Evolutionary conservation across 495 filamentous ascomycete genomes (phyloP).

Genomic region (Hypoxylon trugodes): DNA sequence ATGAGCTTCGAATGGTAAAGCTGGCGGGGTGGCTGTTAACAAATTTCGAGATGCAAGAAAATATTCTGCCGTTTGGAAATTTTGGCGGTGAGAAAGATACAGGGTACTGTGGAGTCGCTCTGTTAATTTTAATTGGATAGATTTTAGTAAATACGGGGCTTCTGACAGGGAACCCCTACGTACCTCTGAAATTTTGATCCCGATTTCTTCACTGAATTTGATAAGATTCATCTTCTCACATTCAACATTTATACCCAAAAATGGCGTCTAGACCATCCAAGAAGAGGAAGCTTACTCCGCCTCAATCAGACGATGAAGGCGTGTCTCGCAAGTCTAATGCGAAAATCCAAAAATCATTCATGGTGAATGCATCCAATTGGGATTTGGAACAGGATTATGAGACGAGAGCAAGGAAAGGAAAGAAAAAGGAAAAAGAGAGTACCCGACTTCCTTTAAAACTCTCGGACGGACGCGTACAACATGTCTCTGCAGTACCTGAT

Average conservation of each 20-base stretch:
- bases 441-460: conserved; percentile 87
- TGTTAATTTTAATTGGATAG: conserved; percentile 27
- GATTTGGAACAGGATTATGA: conserved; percentile 94
- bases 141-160: neutral
- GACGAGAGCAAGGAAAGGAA: conserved; percentile 73
- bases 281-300: conserved; percentile 55
- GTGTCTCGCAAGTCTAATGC: conserved; percentile 32
- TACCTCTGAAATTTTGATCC: conserved; percentile 36
- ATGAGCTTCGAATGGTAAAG: neutral
- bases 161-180: conserved; percentile 10
- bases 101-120: conserved; percentile 25
- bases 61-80: conserved; percentile 42
- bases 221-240: conserved; percentile 7
- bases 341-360: conserved; percentile 55
- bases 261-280: conserved; percentile 56
- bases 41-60: conserved; percentile 33
- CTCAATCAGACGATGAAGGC: conserved; percentile 44
- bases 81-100: conserved; percentile 35
- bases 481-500: conserved; percentile 51
- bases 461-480: conserved; percentile 73
- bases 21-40: conserved; percentile 26
- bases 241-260: neutral
- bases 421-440: conserved; percentile 74
- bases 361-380: conserved; percentile 68
- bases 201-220: neutral